A percentile compares a stretch with the other conserved stretches of the same genome.
phyloP scores from a whole-genome alignment of 352 stramenopile species.

The Phytophthora tubulina region DNA sequence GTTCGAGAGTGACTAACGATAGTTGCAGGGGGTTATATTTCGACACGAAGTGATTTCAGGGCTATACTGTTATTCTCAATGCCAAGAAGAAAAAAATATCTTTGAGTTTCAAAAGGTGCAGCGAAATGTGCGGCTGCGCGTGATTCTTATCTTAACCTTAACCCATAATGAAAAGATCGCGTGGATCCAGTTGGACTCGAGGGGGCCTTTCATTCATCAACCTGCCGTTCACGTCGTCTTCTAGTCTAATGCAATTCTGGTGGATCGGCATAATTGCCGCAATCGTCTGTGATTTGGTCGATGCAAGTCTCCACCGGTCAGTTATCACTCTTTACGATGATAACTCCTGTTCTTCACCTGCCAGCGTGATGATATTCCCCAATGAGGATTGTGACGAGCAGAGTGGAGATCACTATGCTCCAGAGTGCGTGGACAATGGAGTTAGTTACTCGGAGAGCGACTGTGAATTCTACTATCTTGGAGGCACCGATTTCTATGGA shows the following conservation, averaged over 20 bases:
- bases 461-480: conserved; percentile 8
- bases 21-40: no score
- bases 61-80: no score
- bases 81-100: no score
- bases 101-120: no score
- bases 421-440: not conserved
- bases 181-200: not conserved
- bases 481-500: conserved; percentile 7
- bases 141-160: not conserved
- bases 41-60: no score
- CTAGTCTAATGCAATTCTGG: not conserved
- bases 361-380: not conserved
- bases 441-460: not conserved
- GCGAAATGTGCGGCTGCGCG: not conserved
- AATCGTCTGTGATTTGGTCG: not conserved
- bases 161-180: not conserved
- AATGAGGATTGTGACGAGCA: not conserved
- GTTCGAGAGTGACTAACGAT: no score
- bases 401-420: conserved; percentile 11
- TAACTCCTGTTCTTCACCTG: conserved; percentile 6
- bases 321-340: conserved; percentile 10
- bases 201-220: not conserved
- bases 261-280: not conserved
- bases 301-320: not conserved
- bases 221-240: not conserved